Evolutionary conservation across 768 basidiomycete genomes (phyloP).

Genomic region (Scleroderma bovista): DNA sequence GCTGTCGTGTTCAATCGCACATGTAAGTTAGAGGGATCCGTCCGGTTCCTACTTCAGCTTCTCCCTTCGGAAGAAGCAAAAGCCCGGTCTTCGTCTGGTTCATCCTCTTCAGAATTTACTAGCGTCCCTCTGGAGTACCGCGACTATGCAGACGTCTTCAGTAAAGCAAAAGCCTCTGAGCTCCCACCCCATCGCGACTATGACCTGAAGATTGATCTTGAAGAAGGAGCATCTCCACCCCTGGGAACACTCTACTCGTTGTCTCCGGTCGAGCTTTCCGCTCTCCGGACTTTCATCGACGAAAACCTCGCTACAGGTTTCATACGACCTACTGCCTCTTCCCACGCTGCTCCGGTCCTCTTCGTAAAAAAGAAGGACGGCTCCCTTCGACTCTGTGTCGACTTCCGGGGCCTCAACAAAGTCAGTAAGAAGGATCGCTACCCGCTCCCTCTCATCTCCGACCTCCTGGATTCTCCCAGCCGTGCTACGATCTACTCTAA

Average conservation of each 20-base stretch:
- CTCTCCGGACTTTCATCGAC: neutral
- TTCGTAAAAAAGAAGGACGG: conserved; percentile 30
- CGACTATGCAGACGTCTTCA: too few species aligned
- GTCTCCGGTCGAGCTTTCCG: neutral
- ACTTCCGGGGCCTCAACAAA: neutral
- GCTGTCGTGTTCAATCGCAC: neutral
- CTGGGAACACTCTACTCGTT: too few species aligned
- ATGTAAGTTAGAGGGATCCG: neutral
- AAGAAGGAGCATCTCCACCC: too few species aligned
- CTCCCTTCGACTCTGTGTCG: conserved; percentile 6
- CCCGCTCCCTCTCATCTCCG: neutral
- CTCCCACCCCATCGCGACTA: too few species aligned
- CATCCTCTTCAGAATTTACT: too few species aligned
- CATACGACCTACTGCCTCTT: conserved; percentile 29
- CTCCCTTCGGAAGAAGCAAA: neutral
- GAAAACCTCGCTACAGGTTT: conserved; percentile 18
- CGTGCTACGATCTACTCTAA: neutral
- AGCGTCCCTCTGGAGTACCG: too few species aligned
- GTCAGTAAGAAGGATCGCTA: neutral
- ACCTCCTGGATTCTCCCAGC: neutral
- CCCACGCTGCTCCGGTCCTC: conserved; percentile 16
- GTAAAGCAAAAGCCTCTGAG: too few species aligned
- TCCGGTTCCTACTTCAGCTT: neutral
- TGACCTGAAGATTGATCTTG: too few species aligned
- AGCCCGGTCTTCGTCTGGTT: neutral